These are phyloP conservation scores for Lichtheimia ornata DNA, from an alignment of 371 early-diverging fungal species.

Conservation along the genomic window DNA sequence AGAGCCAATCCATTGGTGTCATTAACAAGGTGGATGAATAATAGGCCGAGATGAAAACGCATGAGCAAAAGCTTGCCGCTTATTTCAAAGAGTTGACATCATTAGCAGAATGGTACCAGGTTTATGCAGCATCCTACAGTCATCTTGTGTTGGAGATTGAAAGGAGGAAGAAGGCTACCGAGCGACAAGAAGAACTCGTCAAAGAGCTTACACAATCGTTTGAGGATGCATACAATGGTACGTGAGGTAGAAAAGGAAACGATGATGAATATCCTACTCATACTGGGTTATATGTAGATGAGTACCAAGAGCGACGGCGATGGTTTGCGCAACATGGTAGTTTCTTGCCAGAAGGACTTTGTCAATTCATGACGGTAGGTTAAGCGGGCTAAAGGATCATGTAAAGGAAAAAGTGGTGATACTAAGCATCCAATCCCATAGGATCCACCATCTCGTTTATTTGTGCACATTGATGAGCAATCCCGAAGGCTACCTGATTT, in stretches of 20 bases:
- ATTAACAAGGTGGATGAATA: too few relatives aligned
- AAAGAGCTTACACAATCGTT: conserved; percentile 28
- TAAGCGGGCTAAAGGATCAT: background rate
- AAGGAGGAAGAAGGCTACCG: conserved; percentile 30
- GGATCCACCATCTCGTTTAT: conserved; percentile 29
- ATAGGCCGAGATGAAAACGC: conserved; percentile 32
- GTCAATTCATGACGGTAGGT: conserved; percentile 47
- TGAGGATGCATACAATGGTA: conserved; percentile 37
- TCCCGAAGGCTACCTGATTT: conserved; percentile 29
- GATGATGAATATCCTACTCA: background rate
- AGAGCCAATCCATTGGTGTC: too few relatives aligned
- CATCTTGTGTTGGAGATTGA: conserved; percentile 42
- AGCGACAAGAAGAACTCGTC: conserved; percentile 29
- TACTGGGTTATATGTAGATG: conserved; percentile 26
- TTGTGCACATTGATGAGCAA: conserved; percentile 22
- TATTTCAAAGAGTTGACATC: conserved; percentile 37
- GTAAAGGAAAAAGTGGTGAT: background rate
- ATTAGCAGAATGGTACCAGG: conserved; percentile 39
- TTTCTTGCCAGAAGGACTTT: conserved; percentile 46
- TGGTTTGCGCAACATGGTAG: conserved; percentile 49
- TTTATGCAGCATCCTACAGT: conserved; percentile 41
- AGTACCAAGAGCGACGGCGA: conserved; percentile 35
- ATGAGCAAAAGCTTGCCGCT: conserved; percentile 28
- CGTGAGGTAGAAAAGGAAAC: background rate
- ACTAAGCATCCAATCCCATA: background rate